A percentile compares a stretch with the other conserved stretches of the same genome.
phyloP scores from a whole-genome alignment of 257 asterid genomes.

The Echium plantagineum region DNA sequence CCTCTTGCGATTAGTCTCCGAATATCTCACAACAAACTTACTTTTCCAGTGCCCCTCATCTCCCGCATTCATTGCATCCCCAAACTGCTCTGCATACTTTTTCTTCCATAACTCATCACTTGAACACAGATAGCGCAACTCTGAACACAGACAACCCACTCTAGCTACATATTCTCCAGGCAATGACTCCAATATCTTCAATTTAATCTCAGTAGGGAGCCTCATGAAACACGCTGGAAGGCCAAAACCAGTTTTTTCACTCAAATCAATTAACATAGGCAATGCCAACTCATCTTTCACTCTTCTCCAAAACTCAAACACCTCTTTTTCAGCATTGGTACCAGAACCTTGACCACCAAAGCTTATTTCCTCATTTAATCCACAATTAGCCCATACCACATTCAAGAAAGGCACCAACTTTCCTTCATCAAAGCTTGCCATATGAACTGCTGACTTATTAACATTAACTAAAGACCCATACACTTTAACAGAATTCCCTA shows the following conservation, averaged over 20 bases:
- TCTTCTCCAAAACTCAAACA: slow-evolving; percentile 58
- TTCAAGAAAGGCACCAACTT: slow-evolving; percentile 54
- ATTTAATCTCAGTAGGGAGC: slow-evolving; percentile 68
- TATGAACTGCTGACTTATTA: slow-evolving; percentile 16
- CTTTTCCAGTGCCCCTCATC: slow-evolving; percentile 49
- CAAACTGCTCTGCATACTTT: slow-evolving; percentile 45
- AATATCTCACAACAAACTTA: slow-evolving; percentile 33
- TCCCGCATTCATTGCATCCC: slow-evolving; percentile 11
- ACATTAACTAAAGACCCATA: slow-evolving; percentile 44
- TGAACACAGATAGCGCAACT: slow-evolving; percentile 46
- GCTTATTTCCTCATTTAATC: slow-evolving; percentile 24
- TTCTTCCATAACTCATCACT: slow-evolving; percentile 70
- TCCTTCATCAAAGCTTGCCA: slow-evolving; percentile 45
- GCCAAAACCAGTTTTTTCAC: slow-evolving; percentile 48
- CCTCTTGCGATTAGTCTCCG: slow-evolving; percentile 20
- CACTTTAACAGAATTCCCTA: slow-evolving; percentile 47
- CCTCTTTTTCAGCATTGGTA: slow-evolving; percentile 48
- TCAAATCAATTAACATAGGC: slow-evolving; percentile 73
- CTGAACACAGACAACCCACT: slow-evolving; percentile 47
- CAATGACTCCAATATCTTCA: slow-evolving; percentile 52
- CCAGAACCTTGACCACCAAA: slow-evolving; percentile 15
- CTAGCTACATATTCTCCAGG: slow-evolving; percentile 64
- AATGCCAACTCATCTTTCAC: slow-evolving; percentile 68
- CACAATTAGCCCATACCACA: slow-evolving; percentile 77
- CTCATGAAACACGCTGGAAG: slow-evolving; percentile 80